Evolutionary conservation across 2,329 filamentous ascomycete genomes (phyloP), one percentile per base, ranked within the genome.

Genomic region (Ophiocordyceps camponoti-floridani): DNA sequence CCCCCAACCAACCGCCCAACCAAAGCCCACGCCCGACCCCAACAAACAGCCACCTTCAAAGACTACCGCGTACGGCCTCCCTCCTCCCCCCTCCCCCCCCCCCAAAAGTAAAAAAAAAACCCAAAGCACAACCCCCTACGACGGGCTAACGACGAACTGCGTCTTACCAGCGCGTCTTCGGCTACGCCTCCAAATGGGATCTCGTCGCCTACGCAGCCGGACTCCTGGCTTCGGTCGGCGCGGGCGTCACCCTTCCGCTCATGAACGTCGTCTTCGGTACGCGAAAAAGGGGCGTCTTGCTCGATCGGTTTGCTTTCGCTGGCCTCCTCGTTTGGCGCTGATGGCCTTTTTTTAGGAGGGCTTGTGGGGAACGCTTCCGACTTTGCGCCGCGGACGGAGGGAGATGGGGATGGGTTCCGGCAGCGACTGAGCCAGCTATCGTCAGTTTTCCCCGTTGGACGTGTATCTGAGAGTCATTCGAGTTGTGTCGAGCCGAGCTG

Each of bases 231-330:
- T 70, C 71, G 14, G 62, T 72, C 9, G 72, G 67, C 19, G 65
- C 70, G 2, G 73, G 73, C 46, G 56, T 68, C 42, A 77, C 73
- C 1, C 55, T 79, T 40, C 75, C 75, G 0, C 52, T 79, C 43
- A 73, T 78, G 67, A 78, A 76, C 46, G 65, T 77, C 12, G 61
- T 76, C 12, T 76, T 77, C 53, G 73, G 71, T 66, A 58, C 53
- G 56, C n/a, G n/a, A n/a, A n/a, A n/a, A n/a, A n/a, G n/a, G n/a
- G n/a, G n/a, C n/a, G n/a, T n/a, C 6, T 19, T 40, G 8, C 14
- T 35, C 11, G 33, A n/a, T 13, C 10, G 33, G 16, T 14, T 42
- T 12, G 43, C 27, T 37, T 42, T 46, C 47, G 30, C 49, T 41
- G 35, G 27, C 37, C 33, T 8, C 16, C 41, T 30, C 6, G 41